Evolutionary conservation across 2,329 filamentous ascomycete species (phyloP), one percentile per base, ranked within the genome.

Genomic region (Aspergillus sp.): DNA sequence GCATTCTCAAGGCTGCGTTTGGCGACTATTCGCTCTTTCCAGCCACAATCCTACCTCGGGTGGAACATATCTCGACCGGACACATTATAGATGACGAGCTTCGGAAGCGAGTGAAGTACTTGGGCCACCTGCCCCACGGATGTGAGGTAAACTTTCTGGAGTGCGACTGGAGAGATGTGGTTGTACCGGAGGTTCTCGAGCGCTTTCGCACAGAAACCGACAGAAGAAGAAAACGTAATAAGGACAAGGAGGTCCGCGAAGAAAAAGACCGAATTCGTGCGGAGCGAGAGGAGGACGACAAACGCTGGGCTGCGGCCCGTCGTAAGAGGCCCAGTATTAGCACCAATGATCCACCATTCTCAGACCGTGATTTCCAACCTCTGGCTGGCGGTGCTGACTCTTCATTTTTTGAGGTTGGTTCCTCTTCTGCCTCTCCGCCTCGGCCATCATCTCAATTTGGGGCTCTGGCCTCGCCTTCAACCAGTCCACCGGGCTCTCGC

Each of bases 111-210:
- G 83, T 88, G 43, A 95, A 93, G 62, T 96, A 95, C 52, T 77
- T 96, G 3, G 81, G 82, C 1, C 90, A 96, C 65, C 75, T 96
- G 5, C 90, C 90, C 0, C 83, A 86, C 40, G 90, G 90, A n/a
- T 95, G 90, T 62, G 85, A 95, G 52, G 87, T 96, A 34, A 89
- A 78, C 52, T 95, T 95, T 57, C 67, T 96, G 1, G 90, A 96
- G 67, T 96, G 90, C 60, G 90, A 96, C 64, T 96, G 90, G 90
- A 90, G 88, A 3, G 90, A 95, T 53, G 87, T 93, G 32, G 87
- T 96, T 5, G 77, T 82, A 3, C 75, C 82, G 1, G 84, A 88
- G 40, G 78, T 88, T 4, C 72, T 96, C n/a, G 82, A 82, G 33
- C 76, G 77, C 1, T 96, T 95, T 66, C 73, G 77, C n/a, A 69